Evolutionary conservation across 805 yeast species (phyloP).

Genomic region (Pichia kluyveri): DNA sequence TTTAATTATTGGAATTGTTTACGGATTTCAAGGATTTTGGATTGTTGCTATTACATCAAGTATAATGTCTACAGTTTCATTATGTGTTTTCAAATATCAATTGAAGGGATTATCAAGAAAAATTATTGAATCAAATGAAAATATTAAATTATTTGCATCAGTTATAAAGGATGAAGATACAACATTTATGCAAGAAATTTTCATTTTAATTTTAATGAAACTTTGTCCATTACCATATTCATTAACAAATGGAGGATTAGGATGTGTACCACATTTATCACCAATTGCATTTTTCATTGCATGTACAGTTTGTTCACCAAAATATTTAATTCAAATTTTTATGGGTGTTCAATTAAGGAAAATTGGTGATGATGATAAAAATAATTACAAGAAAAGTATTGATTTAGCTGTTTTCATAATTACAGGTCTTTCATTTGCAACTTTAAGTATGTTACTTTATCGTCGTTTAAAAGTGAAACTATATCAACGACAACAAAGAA

Average conservation of each 20-base stretch:
- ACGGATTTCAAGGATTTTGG: constrained; percentile 83
- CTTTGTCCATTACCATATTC: constrained; percentile 93
- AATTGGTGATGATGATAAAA: constrained; percentile 51
- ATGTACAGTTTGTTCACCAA: constrained; percentile 71
- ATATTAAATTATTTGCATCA: constrained; percentile 64
- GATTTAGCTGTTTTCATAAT: constrained; percentile 54
- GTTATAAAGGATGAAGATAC: constrained; percentile 49
- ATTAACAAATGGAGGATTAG: constrained; percentile 84
- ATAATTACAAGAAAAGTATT: constrained; percentile 37
- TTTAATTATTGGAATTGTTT: constrained; percentile 67
- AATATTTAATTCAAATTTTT: constrained; percentile 64
- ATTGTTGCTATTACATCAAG: constrained; percentile 61
- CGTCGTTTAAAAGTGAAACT: constrained; percentile 35
- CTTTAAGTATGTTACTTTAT: constrained; percentile 64
- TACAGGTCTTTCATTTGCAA: constrained; percentile 44
- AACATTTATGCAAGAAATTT: constrained; percentile 43
- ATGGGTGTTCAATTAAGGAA: constrained; percentile 68
- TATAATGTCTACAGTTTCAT: constrained; percentile 68
- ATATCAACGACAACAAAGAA: neutral
- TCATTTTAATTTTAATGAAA: constrained; percentile 62
- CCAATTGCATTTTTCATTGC: constrained; percentile 58
- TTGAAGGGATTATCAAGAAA: constrained; percentile 48
- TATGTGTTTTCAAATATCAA: constrained; percentile 53
- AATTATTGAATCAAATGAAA: constrained; percentile 53
- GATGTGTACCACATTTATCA: constrained; percentile 73